Evolutionary conservation across 1,284 basidiomycete genomes (phyloP).

Genomic region (Ceratobasidium sp.): DNA sequence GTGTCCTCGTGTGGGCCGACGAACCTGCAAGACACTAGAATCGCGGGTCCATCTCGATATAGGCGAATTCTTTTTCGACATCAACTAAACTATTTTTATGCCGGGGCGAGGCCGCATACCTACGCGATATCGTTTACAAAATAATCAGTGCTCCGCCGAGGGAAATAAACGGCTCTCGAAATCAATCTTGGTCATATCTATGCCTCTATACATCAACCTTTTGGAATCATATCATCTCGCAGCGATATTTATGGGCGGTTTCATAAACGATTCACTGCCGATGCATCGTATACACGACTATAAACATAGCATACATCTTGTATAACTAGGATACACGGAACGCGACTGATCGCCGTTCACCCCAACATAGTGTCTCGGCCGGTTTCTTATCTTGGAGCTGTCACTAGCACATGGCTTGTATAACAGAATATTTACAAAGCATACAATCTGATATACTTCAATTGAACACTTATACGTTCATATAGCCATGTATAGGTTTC

Average conservation of each 20-base stretch:
- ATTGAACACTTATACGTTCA: background rate
- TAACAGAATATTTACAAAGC: constrained; percentile 36
- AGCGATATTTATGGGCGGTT: background rate
- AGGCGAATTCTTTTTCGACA: background rate
- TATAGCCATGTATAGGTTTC: background rate
- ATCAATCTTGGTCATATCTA: background rate
- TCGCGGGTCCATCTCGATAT: background rate
- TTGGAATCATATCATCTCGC: background rate
- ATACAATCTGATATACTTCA: constrained; percentile 3
- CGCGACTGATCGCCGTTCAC: background rate
- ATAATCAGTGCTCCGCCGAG: background rate
- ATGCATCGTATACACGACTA: constrained; percentile 11
- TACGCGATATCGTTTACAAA: background rate
- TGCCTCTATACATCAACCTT: background rate
- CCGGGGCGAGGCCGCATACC: background rate
- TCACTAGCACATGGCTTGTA: constrained; percentile 1
- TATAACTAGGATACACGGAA: constrained; percentile 35
- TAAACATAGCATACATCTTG: constrained; percentile 14
- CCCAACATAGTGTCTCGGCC: constrained; percentile 11
- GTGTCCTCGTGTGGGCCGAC: constrained; percentile 46
- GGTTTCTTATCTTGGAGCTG: background rate
- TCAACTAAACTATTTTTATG: background rate
- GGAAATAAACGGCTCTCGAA: constrained; percentile 6
- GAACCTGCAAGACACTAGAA: background rate
- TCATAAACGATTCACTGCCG: background rate